Evolutionary conservation across 495 filamentous ascomycete species (phyloP).

Genomic region (Elaphomyces granulatus): DNA sequence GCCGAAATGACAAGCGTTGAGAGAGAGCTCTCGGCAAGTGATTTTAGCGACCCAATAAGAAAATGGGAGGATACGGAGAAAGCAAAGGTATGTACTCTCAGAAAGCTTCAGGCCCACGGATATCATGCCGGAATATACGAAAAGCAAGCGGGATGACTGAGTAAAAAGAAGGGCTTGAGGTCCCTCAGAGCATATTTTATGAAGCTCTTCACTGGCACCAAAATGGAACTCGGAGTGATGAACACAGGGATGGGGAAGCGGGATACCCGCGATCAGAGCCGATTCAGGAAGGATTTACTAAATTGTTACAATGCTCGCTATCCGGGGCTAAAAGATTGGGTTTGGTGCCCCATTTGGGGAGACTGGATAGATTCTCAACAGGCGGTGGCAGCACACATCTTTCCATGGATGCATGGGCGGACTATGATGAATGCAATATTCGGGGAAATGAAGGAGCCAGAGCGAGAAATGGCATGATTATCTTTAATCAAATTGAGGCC

Average conservation of each 20-base stretch:
- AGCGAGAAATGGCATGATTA: conserved; percentile 7
- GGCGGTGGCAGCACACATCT: conserved; percentile 6
- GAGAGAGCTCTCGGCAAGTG: too few relatives aligned
- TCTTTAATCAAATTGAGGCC: conserved; percentile 3
- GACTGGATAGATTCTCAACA: background rate
- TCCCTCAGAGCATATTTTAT: conserved; percentile 1
- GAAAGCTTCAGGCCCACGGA: too few relatives aligned
- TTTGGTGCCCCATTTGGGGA: conserved; percentile 10
- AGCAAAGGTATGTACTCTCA: too few relatives aligned
- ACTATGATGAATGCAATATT: conserved; percentile 9
- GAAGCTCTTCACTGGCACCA: conserved; percentile 3
- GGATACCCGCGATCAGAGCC: background rate
- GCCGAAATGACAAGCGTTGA: too few relatives aligned
- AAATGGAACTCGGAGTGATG: conserved; percentile 1
- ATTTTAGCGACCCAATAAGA: too few relatives aligned
- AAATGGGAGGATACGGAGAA: too few relatives aligned
- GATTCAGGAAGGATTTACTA: conserved; percentile 2
- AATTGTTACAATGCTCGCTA: too few relatives aligned
- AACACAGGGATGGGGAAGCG: conserved; percentile 3
- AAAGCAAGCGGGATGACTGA: background rate
- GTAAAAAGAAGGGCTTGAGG: background rate
- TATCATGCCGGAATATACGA: too few relatives aligned
- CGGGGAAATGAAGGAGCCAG: conserved; percentile 3
- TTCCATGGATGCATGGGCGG: conserved; percentile 5
- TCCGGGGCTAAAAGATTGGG: conserved; percentile 2